These are phyloP conservation scores for Endoconidiophora laricicola DNA, from an alignment of 2,329 filamentous ascomycete species.

Conservation along the genomic window DNA sequence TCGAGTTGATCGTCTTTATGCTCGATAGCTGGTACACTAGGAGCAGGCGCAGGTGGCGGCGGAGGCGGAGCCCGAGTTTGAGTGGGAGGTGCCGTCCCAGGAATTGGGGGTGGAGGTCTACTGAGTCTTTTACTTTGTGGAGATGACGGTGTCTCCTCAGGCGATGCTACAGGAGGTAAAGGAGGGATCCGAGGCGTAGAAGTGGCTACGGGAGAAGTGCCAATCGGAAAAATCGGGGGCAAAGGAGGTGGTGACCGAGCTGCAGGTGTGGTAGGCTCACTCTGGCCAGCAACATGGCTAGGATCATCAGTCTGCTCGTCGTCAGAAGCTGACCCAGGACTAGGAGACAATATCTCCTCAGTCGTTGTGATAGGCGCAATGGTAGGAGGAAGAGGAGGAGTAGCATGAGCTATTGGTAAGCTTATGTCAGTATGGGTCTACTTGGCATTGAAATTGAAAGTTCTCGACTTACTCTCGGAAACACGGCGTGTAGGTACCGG, in stretches of 20 bases:
- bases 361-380: constrained; percentile 30
- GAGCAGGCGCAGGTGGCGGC: constrained; percentile 39
- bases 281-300: constrained; percentile 16
- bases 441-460: background rate
- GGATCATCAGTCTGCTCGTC: constrained; percentile 55
- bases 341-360: constrained; percentile 43
- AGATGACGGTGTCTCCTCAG: constrained; percentile 28
- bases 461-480: constrained; percentile 37
- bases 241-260: constrained; percentile 26
- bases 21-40: constrained; percentile 27
- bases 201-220: constrained; percentile 10
- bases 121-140: constrained; percentile 36
- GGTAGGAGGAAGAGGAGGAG: constrained; percentile 35
- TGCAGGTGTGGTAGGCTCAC: constrained; percentile 24
- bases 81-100: constrained; percentile 29
- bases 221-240: constrained; percentile 16
- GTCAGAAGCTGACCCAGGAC: constrained; percentile 70
- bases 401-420: constrained; percentile 40
- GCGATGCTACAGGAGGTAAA: constrained; percentile 21
- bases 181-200: constrained; percentile 17
- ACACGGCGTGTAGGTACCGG: constrained; percentile 42
- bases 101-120: constrained; percentile 43
- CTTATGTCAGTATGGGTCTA: background rate
- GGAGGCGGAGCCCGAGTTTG: constrained; percentile 50
- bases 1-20: constrained; percentile 51